phyloP scores from a whole-genome alignment of 148 eudicot species.

The Persicaria tinctoria region DNA sequence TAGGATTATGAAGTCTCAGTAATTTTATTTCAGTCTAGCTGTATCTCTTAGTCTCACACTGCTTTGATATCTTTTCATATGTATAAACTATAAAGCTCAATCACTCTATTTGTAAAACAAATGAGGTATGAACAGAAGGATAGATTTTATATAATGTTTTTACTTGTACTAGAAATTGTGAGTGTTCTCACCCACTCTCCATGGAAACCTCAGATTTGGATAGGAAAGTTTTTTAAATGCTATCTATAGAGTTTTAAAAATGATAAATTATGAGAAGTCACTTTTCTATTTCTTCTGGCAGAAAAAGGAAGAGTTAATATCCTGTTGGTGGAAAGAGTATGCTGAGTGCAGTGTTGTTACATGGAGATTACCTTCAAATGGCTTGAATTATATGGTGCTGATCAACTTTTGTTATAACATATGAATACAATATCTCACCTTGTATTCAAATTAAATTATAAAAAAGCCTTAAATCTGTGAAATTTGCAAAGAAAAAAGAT shows the following conservation, averaged over 20 bases:
- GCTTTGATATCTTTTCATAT: background rate
- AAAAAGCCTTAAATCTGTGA: too few species aligned
- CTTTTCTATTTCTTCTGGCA: conserved; percentile 16
- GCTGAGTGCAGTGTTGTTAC: conserved; percentile 79
- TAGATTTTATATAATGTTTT: background rate
- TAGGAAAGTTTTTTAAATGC: background rate
- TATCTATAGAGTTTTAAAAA: background rate
- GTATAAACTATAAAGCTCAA: background rate
- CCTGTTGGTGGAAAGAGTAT: conserved; percentile 95
- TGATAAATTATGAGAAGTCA: conserved; percentile 6
- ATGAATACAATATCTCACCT: too few species aligned
- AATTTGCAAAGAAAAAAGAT: too few species aligned
- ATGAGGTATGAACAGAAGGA: too few species aligned
- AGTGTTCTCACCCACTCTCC: background rate
- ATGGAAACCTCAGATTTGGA: background rate
- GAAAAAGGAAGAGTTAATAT: conserved; percentile 88
- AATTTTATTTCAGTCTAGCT: background rate
- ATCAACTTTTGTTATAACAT: background rate
- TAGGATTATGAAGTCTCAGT: background rate
- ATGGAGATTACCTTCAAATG: background rate
- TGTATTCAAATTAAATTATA: too few species aligned
- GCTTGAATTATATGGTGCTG: background rate
- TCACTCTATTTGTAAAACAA: background rate
- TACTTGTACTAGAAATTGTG: background rate
- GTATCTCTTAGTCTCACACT: background rate